Evolutionary conservation across 1,284 basidiomycete genomes (phyloP).

Genomic region (Blastosporella zonata): DNA sequence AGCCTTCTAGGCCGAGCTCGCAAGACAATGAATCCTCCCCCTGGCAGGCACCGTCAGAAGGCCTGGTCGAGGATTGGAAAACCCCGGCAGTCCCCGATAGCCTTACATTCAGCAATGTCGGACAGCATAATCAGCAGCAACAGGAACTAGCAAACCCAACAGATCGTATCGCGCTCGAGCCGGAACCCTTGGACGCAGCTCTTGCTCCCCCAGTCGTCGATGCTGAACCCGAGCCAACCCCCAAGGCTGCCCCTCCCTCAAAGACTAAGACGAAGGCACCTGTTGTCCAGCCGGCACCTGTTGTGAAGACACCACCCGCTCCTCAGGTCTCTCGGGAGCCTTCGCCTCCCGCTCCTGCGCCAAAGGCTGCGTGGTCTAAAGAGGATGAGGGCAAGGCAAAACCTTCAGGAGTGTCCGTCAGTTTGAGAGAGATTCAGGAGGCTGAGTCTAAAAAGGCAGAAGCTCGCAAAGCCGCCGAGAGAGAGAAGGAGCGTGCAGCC

Average conservation of each 20-base stretch:
- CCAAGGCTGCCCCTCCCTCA: conserved; percentile 15
- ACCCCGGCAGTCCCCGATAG: conserved; percentile 42
- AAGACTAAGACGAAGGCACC: conserved; percentile 20
- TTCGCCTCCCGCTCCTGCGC: conserved; percentile 9
- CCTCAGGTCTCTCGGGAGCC: conserved; percentile 17
- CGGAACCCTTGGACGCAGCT: conserved; percentile 12
- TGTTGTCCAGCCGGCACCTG: conserved; percentile 7
- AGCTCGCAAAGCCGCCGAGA: conserved; percentile 66
- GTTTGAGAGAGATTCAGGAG: conserved; percentile 94
- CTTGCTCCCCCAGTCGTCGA: conserved; percentile 4
- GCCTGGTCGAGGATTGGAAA: conserved; percentile 46
- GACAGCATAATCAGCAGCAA: conserved; percentile 55
- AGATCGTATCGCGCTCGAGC: conserved; percentile 8
- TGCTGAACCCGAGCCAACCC: conserved; percentile 19
- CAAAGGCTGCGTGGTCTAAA: conserved; percentile 47
- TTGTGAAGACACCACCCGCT: conserved; percentile 14
- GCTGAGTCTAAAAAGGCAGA: conserved; percentile 84
- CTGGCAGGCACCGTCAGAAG: conserved; percentile 50
- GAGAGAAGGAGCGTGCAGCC: conserved; percentile 58
- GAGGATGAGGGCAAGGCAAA: conserved; percentile 62
- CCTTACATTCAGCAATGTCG: conserved; percentile 54
- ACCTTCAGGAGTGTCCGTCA: conserved; percentile 47
- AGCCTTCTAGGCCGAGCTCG: conserved; percentile 23
- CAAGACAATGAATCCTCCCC: conserved; percentile 43
- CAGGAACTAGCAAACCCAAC: conserved; percentile 26